Conservation (phyloP, 2,329 filamentous ascomycete species). For the Aplosporella prunicola region DNA sequence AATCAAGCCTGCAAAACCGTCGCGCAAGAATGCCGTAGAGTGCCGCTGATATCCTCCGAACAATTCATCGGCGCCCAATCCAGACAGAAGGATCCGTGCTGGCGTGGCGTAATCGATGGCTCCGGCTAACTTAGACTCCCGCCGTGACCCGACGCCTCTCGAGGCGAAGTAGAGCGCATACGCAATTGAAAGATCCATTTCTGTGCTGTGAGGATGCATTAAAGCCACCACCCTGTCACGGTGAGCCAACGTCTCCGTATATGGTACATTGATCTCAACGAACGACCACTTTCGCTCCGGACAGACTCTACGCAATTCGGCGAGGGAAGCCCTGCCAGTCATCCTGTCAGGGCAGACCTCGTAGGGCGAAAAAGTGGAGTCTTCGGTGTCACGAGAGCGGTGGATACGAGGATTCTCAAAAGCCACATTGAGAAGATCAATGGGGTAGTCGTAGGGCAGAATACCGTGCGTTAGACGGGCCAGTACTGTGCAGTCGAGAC, state of each 20-base stretch:
- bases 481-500: conserved; percentile 83
- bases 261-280: conserved; percentile 75
- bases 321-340: conserved; percentile 70
- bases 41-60: conserved; percentile 92
- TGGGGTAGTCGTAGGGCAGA: conserved; percentile 54
- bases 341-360: conserved; percentile 84
- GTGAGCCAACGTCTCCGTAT: conserved; percentile 60
- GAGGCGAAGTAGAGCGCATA: conserved; percentile 92
- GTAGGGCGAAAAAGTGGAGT: conserved; percentile 40
- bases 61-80: conserved; percentile 88
- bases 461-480: conserved; percentile 73
- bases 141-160: conserved; percentile 52
- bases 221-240: conserved; percentile 61
- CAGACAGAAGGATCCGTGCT: conserved; percentile 79
- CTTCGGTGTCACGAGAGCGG: conserved; percentile 19
- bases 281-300: conserved; percentile 71
- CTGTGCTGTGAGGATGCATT: conserved; percentile 89
- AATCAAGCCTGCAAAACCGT: conserved; percentile 61
- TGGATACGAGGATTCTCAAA: conserved; percentile 81
- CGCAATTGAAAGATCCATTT: conserved; percentile 96
- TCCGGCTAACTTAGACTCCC: conserved; percentile 19
- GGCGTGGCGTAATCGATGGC: conserved; percentile 50
- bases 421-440: conserved; percentile 90
- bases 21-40: conserved; percentile 60
- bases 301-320: conserved; percentile 63